These are phyloP conservation scores for Phytopythium aichiense DNA, from an alignment of 352 stramenopile genomes.

Conservation along the genomic window DNA sequence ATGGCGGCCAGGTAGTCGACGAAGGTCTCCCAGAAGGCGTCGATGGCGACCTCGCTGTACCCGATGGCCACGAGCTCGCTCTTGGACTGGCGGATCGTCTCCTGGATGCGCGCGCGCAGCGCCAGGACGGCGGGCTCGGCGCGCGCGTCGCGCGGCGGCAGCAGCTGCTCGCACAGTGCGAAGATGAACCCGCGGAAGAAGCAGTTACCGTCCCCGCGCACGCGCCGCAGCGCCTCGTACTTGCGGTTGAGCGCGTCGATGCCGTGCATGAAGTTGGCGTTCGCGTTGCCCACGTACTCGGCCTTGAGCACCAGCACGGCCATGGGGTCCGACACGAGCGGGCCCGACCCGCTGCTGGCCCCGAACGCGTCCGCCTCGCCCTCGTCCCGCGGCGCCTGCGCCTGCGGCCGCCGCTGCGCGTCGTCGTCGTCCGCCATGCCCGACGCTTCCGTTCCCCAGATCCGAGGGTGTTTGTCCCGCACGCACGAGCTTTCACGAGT, in stretches of 20 bases:
- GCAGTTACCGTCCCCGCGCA: constrained; percentile 90
- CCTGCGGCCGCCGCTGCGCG: not conserved
- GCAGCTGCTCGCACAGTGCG: constrained; percentile 74
- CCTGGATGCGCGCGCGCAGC: constrained; percentile 39
- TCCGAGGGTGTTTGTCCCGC: not conserved
- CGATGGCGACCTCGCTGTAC: constrained; percentile 91
- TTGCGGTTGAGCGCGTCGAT: constrained; percentile 56
- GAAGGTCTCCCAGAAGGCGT: constrained; percentile 93
- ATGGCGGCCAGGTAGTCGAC: constrained; percentile 85
- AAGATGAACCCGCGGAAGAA: constrained; percentile 92
- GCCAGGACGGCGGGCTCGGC: constrained; percentile 13
- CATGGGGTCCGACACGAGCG: constrained; percentile 58
- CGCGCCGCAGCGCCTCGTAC: constrained; percentile 76
- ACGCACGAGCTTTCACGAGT: too few species aligned
- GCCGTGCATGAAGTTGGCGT: constrained; percentile 65
- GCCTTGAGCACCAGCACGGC: constrained; percentile 49
- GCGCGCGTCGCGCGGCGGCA: constrained; percentile 23
- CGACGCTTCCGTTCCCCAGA: not conserved
- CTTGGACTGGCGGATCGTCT: constrained; percentile 69
- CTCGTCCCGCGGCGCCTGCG: not conserved
- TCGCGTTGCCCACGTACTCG: constrained; percentile 73
- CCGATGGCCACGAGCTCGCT: constrained; percentile 70
- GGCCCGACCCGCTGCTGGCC: constrained; percentile 9
- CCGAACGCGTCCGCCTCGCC: not conserved
- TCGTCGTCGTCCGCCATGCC: not conserved